phyloP scores from a whole-genome alignment of 2,329 filamentous ascomycete species.

The Aspergillus quadricinctus region DNA sequence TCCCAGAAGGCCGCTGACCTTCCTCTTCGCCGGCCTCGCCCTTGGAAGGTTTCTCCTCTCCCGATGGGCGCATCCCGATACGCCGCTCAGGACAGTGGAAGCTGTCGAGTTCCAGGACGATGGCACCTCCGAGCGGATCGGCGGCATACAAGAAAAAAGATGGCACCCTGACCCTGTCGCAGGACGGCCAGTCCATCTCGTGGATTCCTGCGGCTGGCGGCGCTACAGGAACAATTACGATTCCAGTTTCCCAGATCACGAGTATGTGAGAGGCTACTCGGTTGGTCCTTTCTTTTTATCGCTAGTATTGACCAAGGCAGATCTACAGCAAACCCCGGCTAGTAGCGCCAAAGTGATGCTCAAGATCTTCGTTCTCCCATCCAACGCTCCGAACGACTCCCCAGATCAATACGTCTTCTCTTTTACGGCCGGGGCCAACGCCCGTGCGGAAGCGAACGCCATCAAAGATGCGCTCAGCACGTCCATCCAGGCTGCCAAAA shows the following conservation, averaged over 20 bases:
- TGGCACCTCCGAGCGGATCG: constrained; percentile 56
- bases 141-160: constrained; percentile 95
- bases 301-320: constrained; percentile 45
- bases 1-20: constrained; percentile 17
- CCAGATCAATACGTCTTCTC: constrained; percentile 76
- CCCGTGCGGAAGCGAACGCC: constrained; percentile 76
- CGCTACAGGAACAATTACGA: constrained; percentile 61
- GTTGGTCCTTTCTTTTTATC: not conserved
- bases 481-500: constrained; percentile 68
- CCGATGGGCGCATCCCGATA: constrained; percentile 33
- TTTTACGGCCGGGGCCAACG: constrained; percentile 73
- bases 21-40: constrained; percentile 13
- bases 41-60: constrained; percentile 20
- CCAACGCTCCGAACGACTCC: constrained; percentile 31
- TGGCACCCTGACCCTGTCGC: constrained; percentile 71
- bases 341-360: constrained; percentile 87
- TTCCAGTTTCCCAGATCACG: constrained; percentile 72
- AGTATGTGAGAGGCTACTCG: constrained; percentile 54
- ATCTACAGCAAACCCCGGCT: constrained; percentile 92
- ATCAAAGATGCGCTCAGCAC: constrained; percentile 78
- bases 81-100: constrained; percentile 34
- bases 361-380: constrained; percentile 75
- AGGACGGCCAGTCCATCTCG: constrained; percentile 68
- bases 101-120: constrained; percentile 33
- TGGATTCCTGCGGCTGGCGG: constrained; percentile 70